phyloP scores from a whole-genome alignment of 352 stramenopile genomes.

The Globisporangium emineosum region DNA sequence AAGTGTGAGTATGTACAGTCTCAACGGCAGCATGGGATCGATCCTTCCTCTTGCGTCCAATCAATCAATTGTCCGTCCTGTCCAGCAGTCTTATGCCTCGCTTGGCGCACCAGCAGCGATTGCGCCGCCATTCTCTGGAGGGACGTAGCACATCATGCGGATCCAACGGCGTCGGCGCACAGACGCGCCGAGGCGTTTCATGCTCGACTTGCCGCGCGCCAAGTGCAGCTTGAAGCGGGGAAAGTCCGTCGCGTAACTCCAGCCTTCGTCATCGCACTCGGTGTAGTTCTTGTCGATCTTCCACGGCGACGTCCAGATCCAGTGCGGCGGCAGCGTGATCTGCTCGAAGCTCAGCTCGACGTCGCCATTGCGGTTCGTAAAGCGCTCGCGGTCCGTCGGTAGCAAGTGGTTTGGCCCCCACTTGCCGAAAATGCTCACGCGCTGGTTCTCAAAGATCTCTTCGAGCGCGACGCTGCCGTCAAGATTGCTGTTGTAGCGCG shows the following conservation, averaged over 20 bases:
- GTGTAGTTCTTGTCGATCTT: conserved; percentile 88
- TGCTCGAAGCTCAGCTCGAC: conserved; percentile 78
- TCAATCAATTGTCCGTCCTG: neutral
- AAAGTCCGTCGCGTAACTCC: conserved; percentile 86
- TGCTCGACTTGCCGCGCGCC: conserved; percentile 74
- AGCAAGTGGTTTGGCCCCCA: conserved; percentile 84
- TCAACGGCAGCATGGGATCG: neutral
- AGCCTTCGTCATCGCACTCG: conserved; percentile 85
- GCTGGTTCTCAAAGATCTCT: conserved; percentile 89
- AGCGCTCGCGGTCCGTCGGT: conserved; percentile 74
- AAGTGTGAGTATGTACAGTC: neutral
- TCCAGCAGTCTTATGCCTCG: neutral
- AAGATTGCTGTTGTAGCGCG: conserved; percentile 63
- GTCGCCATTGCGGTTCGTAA: conserved; percentile 80
- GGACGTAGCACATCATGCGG: conserved; percentile 82
- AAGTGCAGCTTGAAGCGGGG: conserved; percentile 83
- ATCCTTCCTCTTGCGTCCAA: neutral
- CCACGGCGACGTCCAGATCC: conserved; percentile 85
- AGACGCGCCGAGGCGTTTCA: conserved; percentile 65
- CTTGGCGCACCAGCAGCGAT: neutral
- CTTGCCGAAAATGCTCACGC: conserved; percentile 85
- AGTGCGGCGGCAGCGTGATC: conserved; percentile 64
- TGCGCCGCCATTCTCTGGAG: conserved; percentile 26
- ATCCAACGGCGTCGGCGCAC: conserved; percentile 82
- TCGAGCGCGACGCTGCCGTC: conserved; percentile 76